Evolutionary conservation across 2,329 filamentous ascomycete species (phyloP), one percentile per base, ranked within the genome.

Genomic region (Neofusicoccum parvum): DNA sequence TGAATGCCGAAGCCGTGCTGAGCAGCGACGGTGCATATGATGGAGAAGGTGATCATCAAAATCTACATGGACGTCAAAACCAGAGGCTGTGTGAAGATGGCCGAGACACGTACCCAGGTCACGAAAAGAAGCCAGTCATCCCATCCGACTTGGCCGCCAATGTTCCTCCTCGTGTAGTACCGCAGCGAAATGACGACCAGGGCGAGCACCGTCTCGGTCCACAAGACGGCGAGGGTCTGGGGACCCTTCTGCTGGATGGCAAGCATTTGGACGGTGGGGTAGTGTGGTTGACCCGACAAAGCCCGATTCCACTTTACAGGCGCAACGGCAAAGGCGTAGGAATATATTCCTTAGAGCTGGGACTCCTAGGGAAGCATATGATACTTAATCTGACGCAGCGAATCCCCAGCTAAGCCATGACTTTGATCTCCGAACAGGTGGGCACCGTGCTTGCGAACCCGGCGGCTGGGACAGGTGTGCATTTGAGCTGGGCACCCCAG

Each of bases 101-200:
- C 4, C 6, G 27, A 4, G n/a, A 15, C 10, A 37, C 43, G n/a
- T 37, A 62, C 58, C 58, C 58, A 62, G 12, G 58, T 62, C n/a
- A 41, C 9, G 7, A 62, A 10, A 2, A 62, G 46, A 34, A 62
- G 32, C 58, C 58, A 62, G 32, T 62, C 58, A 39, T 62, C 58
- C 58, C 58, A 62, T 27, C 58, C 58, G 6, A 62, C 43, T 9
- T 50, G 43, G 10, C 58, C 58, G 11, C 58, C 58, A 36, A 62
- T 50, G n/a, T 39, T 49, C 23, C 45, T 37, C 23, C 58, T 27
- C 10, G 58, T 62, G 17, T 36, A 62, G 43, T 50, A 62, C 12
- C 58, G 43, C 43, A 62, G 32, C 5, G 58, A 37, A 15, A 62
- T 62, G n/a, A 62, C 36, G 12, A 17, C 37, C 5, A 48, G 15